A percentile compares a stretch with the other conserved stretches of the same genome.
phyloP scores from a whole-genome alignment of 2,329 filamentous ascomycete genomes.

The Colletotrichum agaves region DNA sequence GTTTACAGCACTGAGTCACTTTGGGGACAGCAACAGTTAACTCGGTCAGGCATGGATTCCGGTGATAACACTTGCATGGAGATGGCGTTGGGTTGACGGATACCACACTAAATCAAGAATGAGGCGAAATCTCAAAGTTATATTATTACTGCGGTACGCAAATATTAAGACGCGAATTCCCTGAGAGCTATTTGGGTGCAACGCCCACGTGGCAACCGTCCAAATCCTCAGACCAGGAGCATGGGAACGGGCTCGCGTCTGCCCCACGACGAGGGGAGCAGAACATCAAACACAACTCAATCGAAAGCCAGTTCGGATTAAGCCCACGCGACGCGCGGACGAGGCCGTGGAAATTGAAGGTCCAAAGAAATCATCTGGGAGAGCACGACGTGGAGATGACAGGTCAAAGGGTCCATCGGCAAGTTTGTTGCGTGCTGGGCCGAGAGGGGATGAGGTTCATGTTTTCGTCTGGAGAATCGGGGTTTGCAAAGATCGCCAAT shows the following conservation, averaged over 20 bases:
- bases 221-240: neutral
- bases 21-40: neutral
- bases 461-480: neutral
- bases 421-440: neutral
- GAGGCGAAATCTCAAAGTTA: neutral
- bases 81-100: neutral
- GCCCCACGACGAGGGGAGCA: neutral
- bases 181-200: no score
- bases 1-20: slow-evolving; percentile 1
- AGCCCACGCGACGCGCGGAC: neutral
- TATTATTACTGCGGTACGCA: neutral
- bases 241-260: neutral
- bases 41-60: neutral
- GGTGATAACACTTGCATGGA: slow-evolving; percentile 15
- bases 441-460: neutral
- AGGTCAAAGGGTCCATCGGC: neutral
- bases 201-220: neutral
- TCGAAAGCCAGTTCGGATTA: neutral
- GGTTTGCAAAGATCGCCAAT: neutral
- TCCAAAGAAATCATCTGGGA: neutral
- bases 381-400: no score
- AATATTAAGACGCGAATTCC: no score
- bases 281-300: neutral
- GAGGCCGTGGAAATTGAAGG: neutral
- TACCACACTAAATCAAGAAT: neutral